phyloP scores from a whole-genome alignment of 2,329 filamentous ascomycete genomes.

The Fusarium nodosum region DNA sequence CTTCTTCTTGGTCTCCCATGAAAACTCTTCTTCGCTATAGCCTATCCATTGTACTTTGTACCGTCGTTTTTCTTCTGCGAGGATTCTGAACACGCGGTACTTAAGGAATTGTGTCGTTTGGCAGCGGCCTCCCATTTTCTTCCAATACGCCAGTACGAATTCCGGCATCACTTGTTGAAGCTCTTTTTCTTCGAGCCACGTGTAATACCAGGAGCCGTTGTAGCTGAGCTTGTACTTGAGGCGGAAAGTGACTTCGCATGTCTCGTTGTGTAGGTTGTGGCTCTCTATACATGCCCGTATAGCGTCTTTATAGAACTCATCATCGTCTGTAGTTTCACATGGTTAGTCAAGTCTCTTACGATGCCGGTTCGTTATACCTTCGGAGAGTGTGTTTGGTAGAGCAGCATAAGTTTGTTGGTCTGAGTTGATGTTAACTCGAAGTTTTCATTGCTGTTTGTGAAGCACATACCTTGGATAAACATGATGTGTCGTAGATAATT shows the following conservation, averaged over 20 bases:
- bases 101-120: background rate
- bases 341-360: background rate
- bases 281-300: slow-evolving; percentile 6
- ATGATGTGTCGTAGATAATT: background rate
- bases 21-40: slow-evolving; percentile 8
- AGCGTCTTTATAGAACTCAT: slow-evolving; percentile 20
- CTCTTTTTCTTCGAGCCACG: slow-evolving; percentile 13
- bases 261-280: slow-evolving; percentile 3
- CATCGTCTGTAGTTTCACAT: background rate
- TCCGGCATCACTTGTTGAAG: slow-evolving; percentile 8
- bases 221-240: slow-evolving; percentile 7
- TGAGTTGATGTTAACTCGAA: background rate
- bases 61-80: background rate
- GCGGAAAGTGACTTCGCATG: slow-evolving; percentile 10
- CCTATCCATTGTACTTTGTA: slow-evolving; percentile 31
- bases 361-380: background rate
- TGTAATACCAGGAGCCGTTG: background rate
- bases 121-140: slow-evolving; percentile 15
- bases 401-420: background rate
- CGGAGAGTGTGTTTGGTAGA: no score
- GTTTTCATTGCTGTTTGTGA: no score
- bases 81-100: slow-evolving; percentile 17
- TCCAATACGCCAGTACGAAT: slow-evolving; percentile 17
- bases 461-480: background rate
- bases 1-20: slow-evolving; percentile 24